Evolutionary conservation across 225 moss, liverwort and hornwort genomes (phyloP).

Genomic region (Lunularia cruciata): DNA sequence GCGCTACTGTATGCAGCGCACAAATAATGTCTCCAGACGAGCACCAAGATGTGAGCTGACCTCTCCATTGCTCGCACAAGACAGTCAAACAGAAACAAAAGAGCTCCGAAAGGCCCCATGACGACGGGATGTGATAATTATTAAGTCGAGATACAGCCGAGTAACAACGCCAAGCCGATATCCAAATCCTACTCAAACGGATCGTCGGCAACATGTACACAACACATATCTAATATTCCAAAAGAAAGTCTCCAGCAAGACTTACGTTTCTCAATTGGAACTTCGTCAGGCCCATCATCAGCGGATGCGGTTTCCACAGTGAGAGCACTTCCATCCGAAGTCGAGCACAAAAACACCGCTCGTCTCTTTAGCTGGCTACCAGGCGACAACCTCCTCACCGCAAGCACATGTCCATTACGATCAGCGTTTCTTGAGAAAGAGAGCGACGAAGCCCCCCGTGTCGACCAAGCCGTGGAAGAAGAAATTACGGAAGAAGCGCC

Average conservation of each 20-base stretch:
- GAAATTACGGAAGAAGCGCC: not conserved
- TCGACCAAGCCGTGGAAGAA: not conserved
- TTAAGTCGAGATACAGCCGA: too few species aligned
- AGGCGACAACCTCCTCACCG: not conserved
- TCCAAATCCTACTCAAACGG: not conserved
- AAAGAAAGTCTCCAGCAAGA: not conserved
- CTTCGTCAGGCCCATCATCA: conserved; percentile 9
- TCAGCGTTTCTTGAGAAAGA: not conserved
- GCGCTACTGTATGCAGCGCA: too few species aligned
- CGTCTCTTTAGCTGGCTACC: conserved; percentile 3
- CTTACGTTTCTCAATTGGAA: conserved; percentile 92
- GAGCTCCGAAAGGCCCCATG: too few species aligned
- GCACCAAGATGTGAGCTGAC: not conserved
- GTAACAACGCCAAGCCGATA: too few species aligned
- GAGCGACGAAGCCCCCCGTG: not conserved
- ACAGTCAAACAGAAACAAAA: not conserved
- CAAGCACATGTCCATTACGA: not conserved
- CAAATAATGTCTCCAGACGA: too few species aligned
- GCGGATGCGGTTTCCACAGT: conserved; percentile 23
- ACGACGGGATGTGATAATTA: too few species aligned
- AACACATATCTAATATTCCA: not conserved
- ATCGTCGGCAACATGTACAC: not conserved
- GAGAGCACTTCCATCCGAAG: conserved; percentile 39
- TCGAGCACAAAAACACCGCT: conserved; percentile 12
- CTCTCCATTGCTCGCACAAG: not conserved